phyloP scores from a whole-genome alignment of 192 early-diverging fungal species.

The Coemansia sp. region DNA sequence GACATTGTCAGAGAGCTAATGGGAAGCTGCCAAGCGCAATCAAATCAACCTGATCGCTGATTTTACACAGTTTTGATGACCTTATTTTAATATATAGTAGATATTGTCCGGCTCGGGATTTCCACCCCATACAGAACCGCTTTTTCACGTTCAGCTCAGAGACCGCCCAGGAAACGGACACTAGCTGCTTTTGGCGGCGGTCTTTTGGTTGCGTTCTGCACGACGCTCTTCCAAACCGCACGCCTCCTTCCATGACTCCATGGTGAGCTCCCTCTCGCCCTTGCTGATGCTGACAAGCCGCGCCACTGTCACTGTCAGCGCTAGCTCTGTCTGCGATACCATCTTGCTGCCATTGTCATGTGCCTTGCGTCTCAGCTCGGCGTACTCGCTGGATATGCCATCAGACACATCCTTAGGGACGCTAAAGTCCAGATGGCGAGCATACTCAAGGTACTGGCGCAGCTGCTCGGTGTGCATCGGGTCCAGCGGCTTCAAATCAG shows the following conservation, averaged over 20 bases:
- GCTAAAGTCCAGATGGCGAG: conserved; percentile 59
- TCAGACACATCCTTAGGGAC: conserved; percentile 67
- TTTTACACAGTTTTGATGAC: too few species aligned
- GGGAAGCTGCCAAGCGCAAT: too few species aligned
- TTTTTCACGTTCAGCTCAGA: too few species aligned
- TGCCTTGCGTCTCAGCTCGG: conserved; percentile 29
- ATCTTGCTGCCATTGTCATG: conserved; percentile 39
- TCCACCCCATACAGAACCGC: too few species aligned
- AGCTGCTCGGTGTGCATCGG: conserved; percentile 56
- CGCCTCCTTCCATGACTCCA: conserved; percentile 52
- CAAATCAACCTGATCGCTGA: too few species aligned
- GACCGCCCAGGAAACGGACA: too few species aligned
- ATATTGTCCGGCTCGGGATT: neutral
- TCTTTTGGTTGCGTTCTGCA: conserved; percentile 23
- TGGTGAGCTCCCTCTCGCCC: conserved; percentile 34
- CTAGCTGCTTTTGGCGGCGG: conserved; percentile 8
- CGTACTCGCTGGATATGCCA: conserved; percentile 57
- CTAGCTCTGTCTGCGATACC: conserved; percentile 51
- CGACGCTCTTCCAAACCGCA: conserved; percentile 28
- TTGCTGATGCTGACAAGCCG: conserved; percentile 50
- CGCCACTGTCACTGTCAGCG: conserved; percentile 47
- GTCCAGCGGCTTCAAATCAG: conserved; percentile 34
- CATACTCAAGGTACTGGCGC: conserved; percentile 62
- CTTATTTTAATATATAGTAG: too few species aligned
- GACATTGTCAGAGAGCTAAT: too few species aligned